Base-by-base conservation (phyloP, 345 rosid genomes). In the Eucalyptus virginea region DNA sequence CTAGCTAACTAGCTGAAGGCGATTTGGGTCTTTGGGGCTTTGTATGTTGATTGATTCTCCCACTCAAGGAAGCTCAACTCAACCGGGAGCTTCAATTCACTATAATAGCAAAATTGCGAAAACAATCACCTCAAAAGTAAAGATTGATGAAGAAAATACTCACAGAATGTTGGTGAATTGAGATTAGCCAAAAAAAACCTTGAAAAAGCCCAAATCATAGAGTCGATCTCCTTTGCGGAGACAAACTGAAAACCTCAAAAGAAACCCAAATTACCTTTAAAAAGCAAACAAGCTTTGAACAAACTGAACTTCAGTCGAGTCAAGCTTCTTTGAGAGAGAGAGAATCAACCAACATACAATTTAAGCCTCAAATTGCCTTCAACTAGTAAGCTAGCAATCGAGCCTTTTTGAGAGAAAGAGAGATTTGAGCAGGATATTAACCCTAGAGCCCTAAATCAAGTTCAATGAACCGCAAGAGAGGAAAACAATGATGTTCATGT, bases 31-130 rank as follows among this genome's bases (percentile, higher is more conserved):
- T 54, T 23, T 54, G 0, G 60, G 60, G 28, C 28, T 54, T 54
- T 54, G 11, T 23, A 54, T 23, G 26, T 54, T 54, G 60, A 3
- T 54, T 54, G 60, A 54, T 54, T 54, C 60, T 54, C 60, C 5
- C 28, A 9, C 6, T 9, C 11, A 54, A 54, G 28, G 28, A 56
- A 56, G 60, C 60, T 56, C 3, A 0, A 56, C 3, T 56, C 30
- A 0, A 56, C 0, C 0, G 2, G 0, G 0, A 56, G 0, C 12
- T 24, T 56, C 62, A 24, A 56, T 9, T 56, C 62, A 56, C 62
- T 56, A 10, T 0, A 18, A 56, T 10, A 56, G 62, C 0, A 0
- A 56, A 56, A 56, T 24, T 56, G 30, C 30, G 0, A 56, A 56
- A 56, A 56, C 28, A 0, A 56, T 0, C 0, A 56, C 30, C 30